Evolutionary conservation across 176 grass and related monocot species (phyloP).

Genomic region (Typha latifolia): DNA sequence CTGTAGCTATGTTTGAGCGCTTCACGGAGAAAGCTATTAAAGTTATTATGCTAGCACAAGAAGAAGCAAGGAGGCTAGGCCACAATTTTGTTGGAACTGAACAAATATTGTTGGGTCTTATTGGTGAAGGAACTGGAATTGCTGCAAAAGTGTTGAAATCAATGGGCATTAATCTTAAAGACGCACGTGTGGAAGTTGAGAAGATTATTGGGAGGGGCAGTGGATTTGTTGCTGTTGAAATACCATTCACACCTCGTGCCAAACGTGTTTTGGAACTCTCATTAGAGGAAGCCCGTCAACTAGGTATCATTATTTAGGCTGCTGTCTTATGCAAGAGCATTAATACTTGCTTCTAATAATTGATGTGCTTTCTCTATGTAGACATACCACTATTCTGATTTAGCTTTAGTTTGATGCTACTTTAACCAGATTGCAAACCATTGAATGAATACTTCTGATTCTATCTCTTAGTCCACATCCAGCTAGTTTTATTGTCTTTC

Average conservation of each 20-base stretch:
- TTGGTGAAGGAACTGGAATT: constrained; percentile 82
- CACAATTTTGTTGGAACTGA: constrained; percentile 98
- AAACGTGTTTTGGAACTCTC: constrained; percentile 89
- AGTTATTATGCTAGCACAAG: constrained; percentile 94
- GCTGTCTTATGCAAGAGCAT: not conserved
- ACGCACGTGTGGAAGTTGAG: constrained; percentile 87
- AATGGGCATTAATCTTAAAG: constrained; percentile 94
- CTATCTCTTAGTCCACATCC: too few species aligned
- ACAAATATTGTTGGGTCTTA: constrained; percentile 80
- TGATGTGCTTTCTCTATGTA: not conserved
- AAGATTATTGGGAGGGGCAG: constrained; percentile 89
- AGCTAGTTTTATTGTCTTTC: too few species aligned
- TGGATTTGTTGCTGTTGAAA: constrained; percentile 97
- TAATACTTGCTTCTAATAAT: not conserved
- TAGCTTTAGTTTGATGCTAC: too few species aligned
- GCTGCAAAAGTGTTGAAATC: constrained; percentile 93
- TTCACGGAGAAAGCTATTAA: constrained; percentile 96
- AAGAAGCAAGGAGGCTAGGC: constrained; percentile 80
- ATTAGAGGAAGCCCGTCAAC: constrained; percentile 87
- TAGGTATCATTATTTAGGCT: constrained; percentile 36
- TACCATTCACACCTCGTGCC: constrained; percentile 96
- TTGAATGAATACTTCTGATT: too few species aligned
- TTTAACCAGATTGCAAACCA: too few species aligned
- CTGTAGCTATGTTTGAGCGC: constrained; percentile 75
- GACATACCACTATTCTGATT: too few species aligned